Percentiles rank a stretch among this genome's conserved stretches.
Conservation (phyloP, 2,329 filamentous ascomycete species). For the Thyridium curvatum region DNA sequence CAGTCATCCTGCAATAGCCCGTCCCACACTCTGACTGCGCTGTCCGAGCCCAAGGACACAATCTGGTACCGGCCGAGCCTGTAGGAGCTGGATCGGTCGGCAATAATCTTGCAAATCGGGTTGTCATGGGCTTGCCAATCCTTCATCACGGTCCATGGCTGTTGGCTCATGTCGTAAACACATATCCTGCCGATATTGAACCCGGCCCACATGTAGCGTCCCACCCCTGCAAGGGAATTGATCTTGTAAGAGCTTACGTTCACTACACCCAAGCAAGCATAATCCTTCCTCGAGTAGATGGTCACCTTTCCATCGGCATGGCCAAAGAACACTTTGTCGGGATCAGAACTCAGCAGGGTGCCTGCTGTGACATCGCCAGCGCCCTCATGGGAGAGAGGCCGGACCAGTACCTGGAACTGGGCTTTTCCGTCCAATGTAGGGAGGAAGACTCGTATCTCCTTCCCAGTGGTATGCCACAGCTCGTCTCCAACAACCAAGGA, state of each 20-base stretch:
- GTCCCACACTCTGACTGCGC: conserved; percentile 81
- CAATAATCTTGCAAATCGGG: conserved; percentile 69
- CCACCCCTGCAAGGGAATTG: conserved; percentile 75
- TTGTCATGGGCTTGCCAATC: conserved; percentile 91
- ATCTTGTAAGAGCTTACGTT: conserved; percentile 95
- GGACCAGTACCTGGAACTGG: conserved; percentile 69
- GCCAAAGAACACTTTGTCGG: conserved; percentile 79
- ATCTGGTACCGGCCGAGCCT: conserved; percentile 79
- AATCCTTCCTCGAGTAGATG: conserved; percentile 77
- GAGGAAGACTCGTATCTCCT: conserved; percentile 78
- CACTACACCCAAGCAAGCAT: conserved; percentile 70
- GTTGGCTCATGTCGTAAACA: conserved; percentile 76
- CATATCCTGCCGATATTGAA: conserved; percentile 93
- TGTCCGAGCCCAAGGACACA: conserved; percentile 81
- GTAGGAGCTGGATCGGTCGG: conserved; percentile 79
- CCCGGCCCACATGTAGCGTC: conserved; percentile 81
- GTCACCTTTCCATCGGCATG: conserved; percentile 92
- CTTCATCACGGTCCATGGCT: conserved; percentile 87
- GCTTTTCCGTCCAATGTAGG: conserved; percentile 62
- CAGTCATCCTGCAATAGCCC: conserved; percentile 90
- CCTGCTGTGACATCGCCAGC: conserved; percentile 86
- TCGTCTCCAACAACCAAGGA: conserved; percentile 81
- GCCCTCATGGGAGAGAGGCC: conserved; percentile 63
- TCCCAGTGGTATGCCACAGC: conserved; percentile 83
- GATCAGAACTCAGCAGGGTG: conserved; percentile 65